Base-by-base conservation (phyloP, 108 stramenopile species). In the Pseudonitzschia pungens region DNA sequence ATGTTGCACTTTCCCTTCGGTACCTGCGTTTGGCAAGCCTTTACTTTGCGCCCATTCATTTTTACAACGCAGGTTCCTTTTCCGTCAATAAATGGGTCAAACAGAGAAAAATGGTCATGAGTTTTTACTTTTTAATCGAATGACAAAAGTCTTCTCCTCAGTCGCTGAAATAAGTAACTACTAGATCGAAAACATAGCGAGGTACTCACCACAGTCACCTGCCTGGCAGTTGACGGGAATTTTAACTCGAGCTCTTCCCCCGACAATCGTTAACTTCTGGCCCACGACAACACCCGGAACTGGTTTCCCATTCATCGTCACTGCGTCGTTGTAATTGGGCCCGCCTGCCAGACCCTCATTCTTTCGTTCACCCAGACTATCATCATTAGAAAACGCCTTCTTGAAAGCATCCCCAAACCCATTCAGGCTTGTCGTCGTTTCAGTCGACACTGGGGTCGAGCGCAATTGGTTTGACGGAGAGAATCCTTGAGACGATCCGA, bases 161-260 rank as follows among this genome's bases (percentile, higher is more conserved):
- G 24, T 26, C 54, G 54, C 26, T 24, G 1, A 55, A 55, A 26
- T 2, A 2, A 21, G 12, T 4, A 53, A 53, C 16, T 9, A 20
- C 5, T 53, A 16, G 5, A 21, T 5, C 52, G 5, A 18, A 53
- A 53, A 43, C 6, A 43, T 9, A 43, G 26, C 26, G 20, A 4
- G 31, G 7, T 4, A 62, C 60, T 33, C 32, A 67, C 89, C 93
- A 71, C 94, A 95, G 48, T 95, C 94, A 26, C 94, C 94, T 53
- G 92, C 86, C 65, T 90, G 86, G 70, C 94, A 95, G 48, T 92
- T 89, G 75, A 92, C 92, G 21, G 87, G 84, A 63, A 95, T 92
- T 77, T 90, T 91, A 51, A 91, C 94, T 22, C 94, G 71, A 0
- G 83, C 91, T 26, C 82, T 76, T 29, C 75, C 79, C 57, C 89